Base-by-base conservation (phyloP, 169 alveolate species). In the Theileria luwenshuni region DNA sequence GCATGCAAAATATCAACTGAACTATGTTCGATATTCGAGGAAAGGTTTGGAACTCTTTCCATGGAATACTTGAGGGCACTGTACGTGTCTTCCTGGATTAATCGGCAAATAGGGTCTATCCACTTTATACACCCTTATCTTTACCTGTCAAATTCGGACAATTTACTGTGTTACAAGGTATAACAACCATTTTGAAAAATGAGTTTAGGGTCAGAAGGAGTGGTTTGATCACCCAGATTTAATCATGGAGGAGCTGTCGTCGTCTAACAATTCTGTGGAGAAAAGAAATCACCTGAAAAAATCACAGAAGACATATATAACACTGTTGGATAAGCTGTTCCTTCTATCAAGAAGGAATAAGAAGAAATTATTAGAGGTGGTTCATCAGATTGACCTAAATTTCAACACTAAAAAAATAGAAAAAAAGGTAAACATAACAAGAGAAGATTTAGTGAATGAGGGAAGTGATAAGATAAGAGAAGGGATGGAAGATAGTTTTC, bases 71-170 rank as follows among this genome's bases (percentile, higher is more conserved):
- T 79, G 28, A 62, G 83, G 12, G 48, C 73, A n/a, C 28, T 79
- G 12, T 79, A 79, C 51, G 70, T 79, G 6, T 71, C 80, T 3
- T 83, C 84, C 13, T 79, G 87, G 87, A 15, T 75, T 0, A 71
- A 79, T 54, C 77, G 73, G 3, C 87, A 79, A 47, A 67, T 79
- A n/a, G 87, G 87, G 8, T 56, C 83, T 38, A 64, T 61, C 10
- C 87, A 79, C 48, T 35, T 79, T 35, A 45, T 79, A 15, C 77
- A 79, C 35, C 87, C 87, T 13, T 35, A 68, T 45, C 59, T 71
- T 0, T 79, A 62, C 58, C 63, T 79, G 23, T 70, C 65, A 17
- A 79, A 47, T 27, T 52, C 87, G 17, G 87, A 79, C 27, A 49
- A 67, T 8, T 72, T 8, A 52, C 23, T 3, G 49, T 38, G 13